These are phyloP conservation scores for Parastagonospora avenae DNA, from an alignment of 2,329 filamentous ascomycete genomes.

Conservation along the genomic window DNA sequence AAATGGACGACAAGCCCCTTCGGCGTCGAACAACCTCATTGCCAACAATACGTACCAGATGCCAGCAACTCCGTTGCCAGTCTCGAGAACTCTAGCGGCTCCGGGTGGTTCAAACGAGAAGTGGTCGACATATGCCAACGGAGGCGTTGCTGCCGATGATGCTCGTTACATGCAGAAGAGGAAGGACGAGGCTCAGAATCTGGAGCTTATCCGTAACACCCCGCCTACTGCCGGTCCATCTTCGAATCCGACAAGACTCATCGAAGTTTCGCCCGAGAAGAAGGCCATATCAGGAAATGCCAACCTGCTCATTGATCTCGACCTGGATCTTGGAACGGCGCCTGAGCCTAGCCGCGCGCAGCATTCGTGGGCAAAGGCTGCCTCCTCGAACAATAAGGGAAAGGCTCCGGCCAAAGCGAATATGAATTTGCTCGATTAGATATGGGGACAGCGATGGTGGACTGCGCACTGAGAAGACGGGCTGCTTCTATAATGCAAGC, in stretches of 20 bases:
- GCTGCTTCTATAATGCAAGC: no score
- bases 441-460: no score
- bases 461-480: no score
- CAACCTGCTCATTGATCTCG: slow-evolving; percentile 25
- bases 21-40: not conserved
- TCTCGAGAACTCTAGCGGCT: not conserved
- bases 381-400: not conserved
- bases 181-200: slow-evolving; percentile 18
- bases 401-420: not conserved
- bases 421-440: slow-evolving; percentile 22
- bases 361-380: slow-evolving; percentile 6
- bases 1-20: slow-evolving; percentile 1
- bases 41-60: slow-evolving; percentile 1
- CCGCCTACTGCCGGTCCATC: not conserved
- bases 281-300: slow-evolving; percentile 12
- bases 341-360: not conserved
- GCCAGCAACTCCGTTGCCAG: not conserved
- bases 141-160: slow-evolving; percentile 24
- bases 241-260: slow-evolving; percentile 10
- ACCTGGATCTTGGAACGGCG: slow-evolving; percentile 2
- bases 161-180: slow-evolving; percentile 14
- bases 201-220: slow-evolving; percentile 4
- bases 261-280: slow-evolving; percentile 21
- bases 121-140: slow-evolving; percentile 15
- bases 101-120: not conserved